Conservation (phyloP, 78 protist genomes). For the Planoprotostelium fungivorum region DNA sequence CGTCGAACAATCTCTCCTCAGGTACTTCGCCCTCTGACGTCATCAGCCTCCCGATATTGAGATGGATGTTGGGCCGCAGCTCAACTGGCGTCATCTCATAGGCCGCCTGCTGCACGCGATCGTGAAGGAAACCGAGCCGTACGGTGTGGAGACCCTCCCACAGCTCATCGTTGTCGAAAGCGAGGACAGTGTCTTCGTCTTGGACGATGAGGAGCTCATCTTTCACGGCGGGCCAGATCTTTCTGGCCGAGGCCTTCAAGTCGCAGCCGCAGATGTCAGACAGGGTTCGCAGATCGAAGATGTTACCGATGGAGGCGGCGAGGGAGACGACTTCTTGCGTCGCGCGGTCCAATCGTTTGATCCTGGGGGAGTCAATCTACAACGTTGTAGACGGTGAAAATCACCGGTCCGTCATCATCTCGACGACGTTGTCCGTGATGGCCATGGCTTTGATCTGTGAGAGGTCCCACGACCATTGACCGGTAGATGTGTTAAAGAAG, state of each 20-base stretch:
- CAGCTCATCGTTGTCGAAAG: not conserved
- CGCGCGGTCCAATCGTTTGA: not conserved
- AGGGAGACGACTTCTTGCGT: not conserved
- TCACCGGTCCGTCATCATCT: not conserved
- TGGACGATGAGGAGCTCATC: not conserved
- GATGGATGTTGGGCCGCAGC: not conserved
- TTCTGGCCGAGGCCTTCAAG: not conserved
- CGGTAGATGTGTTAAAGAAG: not conserved
- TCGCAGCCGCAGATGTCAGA: not conserved
- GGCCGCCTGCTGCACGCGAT: not conserved
- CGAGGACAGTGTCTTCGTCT: not conserved
- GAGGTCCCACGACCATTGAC: not conserved
- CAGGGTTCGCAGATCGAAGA: not conserved
- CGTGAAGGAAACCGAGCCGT: not conserved
- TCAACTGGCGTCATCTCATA: not conserved
- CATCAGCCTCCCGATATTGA: not conserved
- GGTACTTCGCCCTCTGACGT: not conserved
- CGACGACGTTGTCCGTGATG: not conserved
- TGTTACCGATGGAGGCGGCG: not conserved
- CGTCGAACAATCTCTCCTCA: not conserved
- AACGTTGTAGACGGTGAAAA: not conserved
- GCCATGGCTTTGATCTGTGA: not conserved
- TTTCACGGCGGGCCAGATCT: not conserved
- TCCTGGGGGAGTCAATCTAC: not conserved
- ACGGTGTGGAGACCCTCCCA: not conserved